Conservation (phyloP, 2,329 filamentous ascomycete species). For the Xylariales sp. region DNA sequence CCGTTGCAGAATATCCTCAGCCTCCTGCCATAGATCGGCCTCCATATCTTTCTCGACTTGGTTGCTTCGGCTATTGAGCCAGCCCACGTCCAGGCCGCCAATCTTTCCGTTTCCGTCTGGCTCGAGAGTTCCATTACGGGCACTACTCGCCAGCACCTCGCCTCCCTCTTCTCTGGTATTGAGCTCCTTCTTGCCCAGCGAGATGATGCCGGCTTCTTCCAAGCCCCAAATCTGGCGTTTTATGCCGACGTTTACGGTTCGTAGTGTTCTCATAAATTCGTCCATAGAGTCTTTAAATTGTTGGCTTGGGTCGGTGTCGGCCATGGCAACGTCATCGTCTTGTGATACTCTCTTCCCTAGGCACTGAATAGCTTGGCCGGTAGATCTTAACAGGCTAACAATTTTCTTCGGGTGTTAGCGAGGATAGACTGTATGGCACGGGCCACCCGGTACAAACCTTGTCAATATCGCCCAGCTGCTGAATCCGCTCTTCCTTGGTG, state of each 20-base stretch:
- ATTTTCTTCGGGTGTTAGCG: slow-evolving; percentile 50
- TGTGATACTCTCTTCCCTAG: slow-evolving; percentile 62
- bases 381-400: slow-evolving; percentile 65
- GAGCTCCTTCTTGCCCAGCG: slow-evolving; percentile 52
- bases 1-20: slow-evolving; percentile 40
- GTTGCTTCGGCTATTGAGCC: slow-evolving; percentile 87
- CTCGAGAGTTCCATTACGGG: slow-evolving; percentile 57
- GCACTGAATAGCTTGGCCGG: slow-evolving; percentile 71
- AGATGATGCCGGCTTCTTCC: slow-evolving; percentile 83
- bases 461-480: slow-evolving; percentile 84
- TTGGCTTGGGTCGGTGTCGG: slow-evolving; percentile 63
- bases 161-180: slow-evolving; percentile 42
- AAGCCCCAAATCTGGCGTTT: slow-evolving; percentile 81
- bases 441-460: slow-evolving; percentile 57
- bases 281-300: slow-evolving; percentile 70
- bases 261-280: slow-evolving; percentile 78
- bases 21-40: slow-evolving; percentile 75
- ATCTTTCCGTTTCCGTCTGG: slow-evolving; percentile 67
- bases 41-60: slow-evolving; percentile 87
- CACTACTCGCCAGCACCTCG: slow-evolving; percentile 40
- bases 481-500: slow-evolving; percentile 80
- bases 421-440: not conserved
- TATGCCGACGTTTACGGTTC: slow-evolving; percentile 78
- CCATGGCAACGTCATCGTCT: slow-evolving; percentile 47
- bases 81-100: slow-evolving; percentile 81